These are phyloP conservation scores for Cyberlindnera suaveolens DNA, from an alignment of 805 yeast species.

Conservation along the genomic window DNA sequence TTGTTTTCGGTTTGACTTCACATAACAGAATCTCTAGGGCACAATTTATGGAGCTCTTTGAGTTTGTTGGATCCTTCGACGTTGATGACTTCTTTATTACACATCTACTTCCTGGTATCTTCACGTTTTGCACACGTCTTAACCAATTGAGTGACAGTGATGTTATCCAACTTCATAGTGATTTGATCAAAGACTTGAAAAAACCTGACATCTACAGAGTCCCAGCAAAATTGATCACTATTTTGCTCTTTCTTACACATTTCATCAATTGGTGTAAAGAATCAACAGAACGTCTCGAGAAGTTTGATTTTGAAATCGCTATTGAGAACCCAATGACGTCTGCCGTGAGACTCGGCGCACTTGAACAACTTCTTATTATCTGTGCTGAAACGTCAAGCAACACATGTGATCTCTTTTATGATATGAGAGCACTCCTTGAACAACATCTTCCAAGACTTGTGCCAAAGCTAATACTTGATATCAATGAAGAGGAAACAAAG, in stretches of 20 bases:
- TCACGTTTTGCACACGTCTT: slow-evolving; percentile 38
- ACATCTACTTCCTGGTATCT: slow-evolving; percentile 58
- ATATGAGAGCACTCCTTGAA: slow-evolving; percentile 60
- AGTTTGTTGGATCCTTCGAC: slow-evolving; percentile 41
- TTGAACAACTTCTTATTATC: slow-evolving; percentile 59
- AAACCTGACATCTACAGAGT: slow-evolving; percentile 37
- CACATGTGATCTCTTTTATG: slow-evolving; percentile 48
- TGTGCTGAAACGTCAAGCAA: slow-evolving; percentile 50
- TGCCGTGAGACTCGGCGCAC: slow-evolving; percentile 58
- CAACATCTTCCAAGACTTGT: slow-evolving; percentile 54
- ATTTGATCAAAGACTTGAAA: slow-evolving; percentile 30
- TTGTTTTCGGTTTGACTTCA: slow-evolving; percentile 46
- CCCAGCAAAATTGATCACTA: slow-evolving; percentile 45
- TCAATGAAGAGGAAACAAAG: slow-evolving; percentile 36
- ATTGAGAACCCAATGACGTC: slow-evolving; percentile 55
- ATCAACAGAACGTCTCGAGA: slow-evolving; percentile 33
- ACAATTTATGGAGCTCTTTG: slow-evolving; percentile 34
- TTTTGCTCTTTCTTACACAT: slow-evolving; percentile 46
- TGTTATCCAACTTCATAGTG: slow-evolving; percentile 32
- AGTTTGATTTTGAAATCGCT: slow-evolving; percentile 47
- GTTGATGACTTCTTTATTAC: slow-evolving; percentile 59
- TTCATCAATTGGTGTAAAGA: slow-evolving; percentile 66
- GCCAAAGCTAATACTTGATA: slow-evolving; percentile 47
- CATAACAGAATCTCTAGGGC: slow-evolving; percentile 29
- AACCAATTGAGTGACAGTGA: slow-evolving; percentile 30